These are phyloP conservation scores for Boletus vermiculosoides DNA, from an alignment of 768 basidiomycete species.

Conservation along the genomic window DNA sequence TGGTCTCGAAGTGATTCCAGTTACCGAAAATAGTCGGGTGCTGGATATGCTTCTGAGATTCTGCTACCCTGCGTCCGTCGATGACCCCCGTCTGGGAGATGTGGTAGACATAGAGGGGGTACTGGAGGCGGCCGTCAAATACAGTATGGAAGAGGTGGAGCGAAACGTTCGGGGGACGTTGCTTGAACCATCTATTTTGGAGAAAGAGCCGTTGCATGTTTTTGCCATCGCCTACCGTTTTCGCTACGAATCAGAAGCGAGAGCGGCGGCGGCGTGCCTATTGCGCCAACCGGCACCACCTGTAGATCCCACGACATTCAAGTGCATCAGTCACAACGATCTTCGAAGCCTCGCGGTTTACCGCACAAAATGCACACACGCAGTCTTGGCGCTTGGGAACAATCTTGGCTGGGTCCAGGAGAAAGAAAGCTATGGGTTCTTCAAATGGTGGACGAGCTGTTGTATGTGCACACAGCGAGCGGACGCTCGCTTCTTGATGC, in stretches of 20 bases:
- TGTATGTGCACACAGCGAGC: slow-evolving; percentile 24
- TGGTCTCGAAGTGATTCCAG: slow-evolving; percentile 27
- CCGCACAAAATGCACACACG: slow-evolving; percentile 21
- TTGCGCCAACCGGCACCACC: slow-evolving; percentile 20
- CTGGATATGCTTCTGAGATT: slow-evolving; percentile 35
- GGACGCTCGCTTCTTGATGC: slow-evolving; percentile 25
- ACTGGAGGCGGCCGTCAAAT: slow-evolving; percentile 31
- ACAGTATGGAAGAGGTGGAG: slow-evolving; percentile 31
- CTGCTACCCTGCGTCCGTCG: slow-evolving; percentile 35
- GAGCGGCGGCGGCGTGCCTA: slow-evolving; percentile 27
- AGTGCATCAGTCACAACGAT: slow-evolving; percentile 10
- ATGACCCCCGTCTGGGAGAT: slow-evolving; percentile 19
- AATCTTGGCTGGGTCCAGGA: slow-evolving; percentile 24
- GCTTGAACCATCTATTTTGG: slow-evolving; percentile 27
- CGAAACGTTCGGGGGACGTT: slow-evolving; percentile 24
- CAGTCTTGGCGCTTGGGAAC: slow-evolving; percentile 18
- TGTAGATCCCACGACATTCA: background rate
- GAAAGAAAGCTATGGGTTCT: slow-evolving; percentile 23
- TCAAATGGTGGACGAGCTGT: slow-evolving; percentile 31
- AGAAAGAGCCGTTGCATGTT: slow-evolving; percentile 28
- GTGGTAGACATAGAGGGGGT: slow-evolving; percentile 22
- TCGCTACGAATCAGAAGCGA: slow-evolving; percentile 31
- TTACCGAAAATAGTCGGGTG: slow-evolving; percentile 28
- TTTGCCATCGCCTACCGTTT: slow-evolving; percentile 37
- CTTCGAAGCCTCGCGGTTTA: slow-evolving; percentile 17